Evolutionary conservation across 1,284 basidiomycete species (phyloP).

Genomic region (Ustilago trichophora): DNA sequence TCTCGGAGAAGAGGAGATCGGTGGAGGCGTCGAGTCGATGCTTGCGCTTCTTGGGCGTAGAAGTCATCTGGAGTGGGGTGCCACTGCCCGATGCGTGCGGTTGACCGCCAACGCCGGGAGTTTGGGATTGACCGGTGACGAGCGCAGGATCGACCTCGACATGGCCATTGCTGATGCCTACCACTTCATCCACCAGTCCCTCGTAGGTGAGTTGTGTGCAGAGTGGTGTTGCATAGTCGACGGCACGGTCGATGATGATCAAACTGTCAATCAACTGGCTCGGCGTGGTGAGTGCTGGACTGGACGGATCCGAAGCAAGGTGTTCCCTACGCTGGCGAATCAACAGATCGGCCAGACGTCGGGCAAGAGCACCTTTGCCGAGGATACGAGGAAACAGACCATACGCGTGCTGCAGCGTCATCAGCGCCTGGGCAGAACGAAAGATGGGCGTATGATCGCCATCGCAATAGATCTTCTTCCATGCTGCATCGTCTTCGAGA

Average conservation of each 20-base stretch:
- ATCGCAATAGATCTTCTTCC: slow-evolving; percentile 72
- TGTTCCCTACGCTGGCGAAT: slow-evolving; percentile 71
- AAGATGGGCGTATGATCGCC: slow-evolving; percentile 92
- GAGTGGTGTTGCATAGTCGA: slow-evolving; percentile 95
- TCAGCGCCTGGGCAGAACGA: slow-evolving; percentile 85
- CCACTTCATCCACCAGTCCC: slow-evolving; percentile 92
- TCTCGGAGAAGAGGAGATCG: slow-evolving; percentile 83
- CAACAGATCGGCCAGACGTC: slow-evolving; percentile 77
- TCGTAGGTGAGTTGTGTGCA: slow-evolving; percentile 97
- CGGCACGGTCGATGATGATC: slow-evolving; percentile 86
- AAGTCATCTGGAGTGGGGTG: slow-evolving; percentile 46
- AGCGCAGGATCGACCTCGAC: slow-evolving; percentile 87
- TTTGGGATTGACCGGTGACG: slow-evolving; percentile 68
- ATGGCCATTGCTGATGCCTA: slow-evolving; percentile 89
- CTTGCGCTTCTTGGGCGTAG: slow-evolving; percentile 68
- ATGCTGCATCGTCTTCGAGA: slow-evolving; percentile 56
- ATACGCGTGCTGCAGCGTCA: slow-evolving; percentile 84
- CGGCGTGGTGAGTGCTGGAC: slow-evolving; percentile 48
- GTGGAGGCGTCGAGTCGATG: slow-evolving; percentile 79
- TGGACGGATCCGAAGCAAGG: slow-evolving; percentile 65
- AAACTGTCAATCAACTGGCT: slow-evolving; percentile 78
- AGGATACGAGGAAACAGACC: slow-evolving; percentile 92
- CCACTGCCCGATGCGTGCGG: slow-evolving; percentile 39
- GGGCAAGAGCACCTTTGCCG: slow-evolving; percentile 89
- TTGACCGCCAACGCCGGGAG: slow-evolving; percentile 18